Evolutionary conservation across 352 stramenopile species (phyloP).

Genomic region (Thalassiosira mediterranea): DNA sequence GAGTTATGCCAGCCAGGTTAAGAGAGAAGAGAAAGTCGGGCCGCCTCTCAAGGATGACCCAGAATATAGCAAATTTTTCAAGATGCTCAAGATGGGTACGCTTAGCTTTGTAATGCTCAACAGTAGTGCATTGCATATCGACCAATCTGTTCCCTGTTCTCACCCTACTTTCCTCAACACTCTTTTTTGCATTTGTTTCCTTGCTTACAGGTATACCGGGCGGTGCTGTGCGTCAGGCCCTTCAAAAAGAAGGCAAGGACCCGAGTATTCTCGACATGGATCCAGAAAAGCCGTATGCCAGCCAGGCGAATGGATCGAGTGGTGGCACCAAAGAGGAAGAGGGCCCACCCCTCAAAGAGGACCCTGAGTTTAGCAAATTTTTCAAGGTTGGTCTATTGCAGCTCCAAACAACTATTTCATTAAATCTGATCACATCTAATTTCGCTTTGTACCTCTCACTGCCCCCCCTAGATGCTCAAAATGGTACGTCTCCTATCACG

Average conservation of each 20-base stretch:
- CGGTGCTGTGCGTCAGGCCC: constrained; percentile 92
- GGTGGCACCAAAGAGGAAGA: constrained; percentile 8
- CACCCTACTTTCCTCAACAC: too few relatives aligned
- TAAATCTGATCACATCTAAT: constrained; percentile 72
- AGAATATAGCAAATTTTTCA: constrained; percentile 88
- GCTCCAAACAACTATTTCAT: too few relatives aligned
- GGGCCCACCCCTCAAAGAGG: constrained; percentile 66
- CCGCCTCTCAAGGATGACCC: constrained; percentile 75
- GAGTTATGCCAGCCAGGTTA: too few relatives aligned
- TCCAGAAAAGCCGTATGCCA: background rate
- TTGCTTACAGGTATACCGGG: constrained; percentile 69
- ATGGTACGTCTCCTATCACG: too few relatives aligned
- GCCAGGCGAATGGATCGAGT: background rate
- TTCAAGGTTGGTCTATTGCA: constrained; percentile 91
- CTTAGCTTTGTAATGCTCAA: too few relatives aligned
- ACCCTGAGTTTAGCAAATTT: constrained; percentile 86
- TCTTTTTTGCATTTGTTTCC: too few relatives aligned
- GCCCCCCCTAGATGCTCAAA: too few relatives aligned
- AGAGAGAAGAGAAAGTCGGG: constrained; percentile 12
- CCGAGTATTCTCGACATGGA: constrained; percentile 77
- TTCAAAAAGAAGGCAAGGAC: constrained; percentile 85
- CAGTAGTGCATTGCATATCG: too few relatives aligned
- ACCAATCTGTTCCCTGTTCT: too few relatives aligned
- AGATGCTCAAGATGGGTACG: too few relatives aligned
- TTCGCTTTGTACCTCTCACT: constrained; percentile 68